Evolutionary conservation across 257 asterid species (phyloP).

Genomic region (Eustoma russellianum): DNA sequence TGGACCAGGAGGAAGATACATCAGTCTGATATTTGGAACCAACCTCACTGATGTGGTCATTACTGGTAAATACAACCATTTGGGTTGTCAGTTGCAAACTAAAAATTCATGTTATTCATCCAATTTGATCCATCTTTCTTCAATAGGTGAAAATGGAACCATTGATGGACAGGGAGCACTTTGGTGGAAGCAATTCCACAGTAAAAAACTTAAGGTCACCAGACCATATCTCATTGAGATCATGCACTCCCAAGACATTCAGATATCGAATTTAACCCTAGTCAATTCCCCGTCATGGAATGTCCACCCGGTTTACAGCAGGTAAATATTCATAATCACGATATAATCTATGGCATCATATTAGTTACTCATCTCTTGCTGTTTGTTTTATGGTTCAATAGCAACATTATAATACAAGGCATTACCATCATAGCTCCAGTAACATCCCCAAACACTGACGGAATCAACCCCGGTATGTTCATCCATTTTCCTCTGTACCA

Average conservation of each 20-base stretch:
- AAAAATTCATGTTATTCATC: not conserved
- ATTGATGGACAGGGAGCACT: constrained; percentile 71
- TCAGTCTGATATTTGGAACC: constrained; percentile 72
- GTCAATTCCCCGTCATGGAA: constrained; percentile 87
- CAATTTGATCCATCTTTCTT: not conserved
- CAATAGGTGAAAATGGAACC: constrained; percentile 72
- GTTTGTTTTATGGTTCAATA: constrained; percentile 20
- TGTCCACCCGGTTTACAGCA: constrained; percentile 86
- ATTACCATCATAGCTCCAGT: constrained; percentile 78
- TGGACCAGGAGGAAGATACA: constrained; percentile 75
- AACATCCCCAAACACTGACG: constrained; percentile 91
- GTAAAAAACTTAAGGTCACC: constrained; percentile 60
- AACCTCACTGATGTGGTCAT: constrained; percentile 76
- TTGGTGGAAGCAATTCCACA: constrained; percentile 90
- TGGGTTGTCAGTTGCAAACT: no score
- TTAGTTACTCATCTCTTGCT: not conserved
- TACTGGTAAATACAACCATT: constrained; percentile 34
- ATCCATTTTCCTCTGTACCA: not conserved
- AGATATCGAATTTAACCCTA: constrained; percentile 63
- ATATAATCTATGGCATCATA: not conserved
- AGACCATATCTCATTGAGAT: constrained; percentile 78
- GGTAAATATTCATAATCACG: constrained; percentile 18
- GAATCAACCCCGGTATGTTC: constrained; percentile 67
- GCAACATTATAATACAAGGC: constrained; percentile 65
- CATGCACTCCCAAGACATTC: constrained; percentile 65